Base-by-base conservation (phyloP, 768 basidiomycete species). In the Auricularia cornea region DNA sequence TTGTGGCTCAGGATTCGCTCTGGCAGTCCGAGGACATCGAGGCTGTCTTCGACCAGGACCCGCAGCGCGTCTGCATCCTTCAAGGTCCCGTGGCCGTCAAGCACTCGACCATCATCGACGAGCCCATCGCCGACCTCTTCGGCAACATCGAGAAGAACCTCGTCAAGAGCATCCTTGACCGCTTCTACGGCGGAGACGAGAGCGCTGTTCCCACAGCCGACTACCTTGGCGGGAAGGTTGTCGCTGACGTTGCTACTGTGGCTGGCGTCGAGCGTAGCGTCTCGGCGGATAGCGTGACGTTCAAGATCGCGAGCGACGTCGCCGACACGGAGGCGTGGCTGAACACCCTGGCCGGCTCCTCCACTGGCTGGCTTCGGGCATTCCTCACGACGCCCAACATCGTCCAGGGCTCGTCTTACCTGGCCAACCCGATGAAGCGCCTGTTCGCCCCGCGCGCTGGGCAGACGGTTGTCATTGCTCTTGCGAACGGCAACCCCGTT, bases 21-120 rank as follows among this genome's bases (percentile, higher is more conserved):
- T 98, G 96, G 95, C 90, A 91, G 44, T 91, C 94, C 2, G 96
- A 98, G 75, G 97, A 99, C 73, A 94, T 98, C 67, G 97, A 98
- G 65, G 96, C 95, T 16, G 94, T 99, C 48, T 97, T 98, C 71
- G 97, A 98, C 76, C 94, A 96, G 77, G 97, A 98, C 74, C 96
- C 96, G 29, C 92, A 99, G 75, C 89, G 97, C 66, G 95, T 98
- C 30, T 96, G 94, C 71, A 96, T 99, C 69, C 84, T 99, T 60
- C 94, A 97, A 76, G 97, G 97, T 26, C 97, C 97, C 16, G 89
- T 99, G 59, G 94, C 97, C 1, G 93, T 85, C 65, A 94, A 91
- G 75, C 87, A 93, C 75, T 86, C 92, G 10, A 85, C 79, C 48
- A 79, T 86, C 70, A 96, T 94, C 75, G 94, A 99, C 70, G 93